Conservation (phyloP, 2,329 filamentous ascomycete species). For the Fusarium sp. region DNA sequence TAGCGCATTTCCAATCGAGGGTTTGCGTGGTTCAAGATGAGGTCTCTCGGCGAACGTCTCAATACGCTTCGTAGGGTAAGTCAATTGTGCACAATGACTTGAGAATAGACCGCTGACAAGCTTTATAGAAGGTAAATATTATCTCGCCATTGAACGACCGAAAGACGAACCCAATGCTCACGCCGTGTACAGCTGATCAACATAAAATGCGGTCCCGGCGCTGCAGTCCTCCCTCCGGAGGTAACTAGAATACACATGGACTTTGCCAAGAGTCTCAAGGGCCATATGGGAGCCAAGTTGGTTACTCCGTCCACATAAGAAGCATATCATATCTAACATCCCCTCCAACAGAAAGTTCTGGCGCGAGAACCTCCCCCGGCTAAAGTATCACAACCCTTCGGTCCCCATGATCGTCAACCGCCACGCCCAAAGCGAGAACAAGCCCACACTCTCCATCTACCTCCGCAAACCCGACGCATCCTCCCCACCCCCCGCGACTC, state of each 20-base stretch:
- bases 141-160: constrained; percentile 24
- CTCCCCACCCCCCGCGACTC: constrained; percentile 43
- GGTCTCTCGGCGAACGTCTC: constrained; percentile 74
- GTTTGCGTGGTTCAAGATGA: constrained; percentile 48
- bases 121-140: constrained; percentile 57
- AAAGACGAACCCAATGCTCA: constrained; percentile 41
- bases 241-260: constrained; percentile 81
- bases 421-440: constrained; percentile 65
- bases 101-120: constrained; percentile 31
- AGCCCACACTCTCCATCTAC: constrained; percentile 75
- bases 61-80: constrained; percentile 79
- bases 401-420: constrained; percentile 86
- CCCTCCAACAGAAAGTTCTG: constrained; percentile 81
- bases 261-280: constrained; percentile 71
- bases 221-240: constrained; percentile 81
- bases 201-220: constrained; percentile 85
- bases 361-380: constrained; percentile 81
- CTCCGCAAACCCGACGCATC: constrained; percentile 58
- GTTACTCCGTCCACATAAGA: constrained; percentile 38
- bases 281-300: constrained; percentile 80
- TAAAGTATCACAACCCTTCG: constrained; percentile 95
- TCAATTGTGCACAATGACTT: constrained; percentile 36
- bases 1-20: constrained; percentile 31
- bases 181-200: constrained; percentile 70
- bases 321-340: constrained; percentile 29